Evolutionary conservation across 2,329 filamentous ascomycete species (phyloP).

Genomic region (Stagonosporopsis cucurbitacearum): DNA sequence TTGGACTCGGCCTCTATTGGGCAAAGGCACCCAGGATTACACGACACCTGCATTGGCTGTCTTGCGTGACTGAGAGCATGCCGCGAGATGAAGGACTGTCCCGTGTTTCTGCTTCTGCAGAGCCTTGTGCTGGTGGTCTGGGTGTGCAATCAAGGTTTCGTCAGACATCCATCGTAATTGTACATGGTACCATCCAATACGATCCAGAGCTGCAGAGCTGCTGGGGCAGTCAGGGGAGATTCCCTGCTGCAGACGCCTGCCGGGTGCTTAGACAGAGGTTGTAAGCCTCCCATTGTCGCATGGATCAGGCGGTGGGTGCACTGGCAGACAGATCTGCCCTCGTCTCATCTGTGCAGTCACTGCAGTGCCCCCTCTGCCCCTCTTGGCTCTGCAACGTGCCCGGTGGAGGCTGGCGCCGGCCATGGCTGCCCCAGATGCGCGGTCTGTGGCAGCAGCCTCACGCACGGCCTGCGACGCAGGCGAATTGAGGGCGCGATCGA

Average conservation of each 20-base stretch:
- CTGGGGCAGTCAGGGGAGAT: conserved; percentile 16
- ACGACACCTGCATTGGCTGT: conserved; percentile 19
- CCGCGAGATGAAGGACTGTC: conserved; percentile 15
- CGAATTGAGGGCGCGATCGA: conserved; percentile 34
- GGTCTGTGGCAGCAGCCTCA: conserved; percentile 31
- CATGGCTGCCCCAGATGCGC: conserved; percentile 33
- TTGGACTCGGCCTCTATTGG: conserved; percentile 32
- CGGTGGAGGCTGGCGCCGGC: conserved; percentile 28
- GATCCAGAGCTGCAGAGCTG: not conserved
- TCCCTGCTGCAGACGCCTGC: conserved; percentile 34
- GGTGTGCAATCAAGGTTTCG: conserved; percentile 12
- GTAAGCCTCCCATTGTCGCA: conserved; percentile 24
- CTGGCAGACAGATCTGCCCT: conserved; percentile 28
- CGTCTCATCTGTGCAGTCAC: too few species aligned
- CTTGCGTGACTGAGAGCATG: conserved; percentile 21
- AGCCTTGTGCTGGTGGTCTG: conserved; percentile 5
- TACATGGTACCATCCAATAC: too few species aligned
- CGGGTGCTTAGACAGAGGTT: conserved; percentile 27
- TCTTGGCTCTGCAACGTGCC: conserved; percentile 25
- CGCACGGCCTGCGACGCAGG: conserved; percentile 29
- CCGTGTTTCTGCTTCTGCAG: conserved; percentile 18
- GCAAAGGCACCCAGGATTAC: conserved; percentile 25
- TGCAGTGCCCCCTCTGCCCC: too few species aligned
- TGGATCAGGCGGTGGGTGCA: conserved; percentile 14
- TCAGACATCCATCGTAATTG: conserved; percentile 8